Percentiles rank a stretch among this genome's conserved stretches.
These are phyloP conservation scores for Collybia sordida DNA, from an alignment of 768 basidiomycete genomes.

Conservation along the genomic window DNA sequence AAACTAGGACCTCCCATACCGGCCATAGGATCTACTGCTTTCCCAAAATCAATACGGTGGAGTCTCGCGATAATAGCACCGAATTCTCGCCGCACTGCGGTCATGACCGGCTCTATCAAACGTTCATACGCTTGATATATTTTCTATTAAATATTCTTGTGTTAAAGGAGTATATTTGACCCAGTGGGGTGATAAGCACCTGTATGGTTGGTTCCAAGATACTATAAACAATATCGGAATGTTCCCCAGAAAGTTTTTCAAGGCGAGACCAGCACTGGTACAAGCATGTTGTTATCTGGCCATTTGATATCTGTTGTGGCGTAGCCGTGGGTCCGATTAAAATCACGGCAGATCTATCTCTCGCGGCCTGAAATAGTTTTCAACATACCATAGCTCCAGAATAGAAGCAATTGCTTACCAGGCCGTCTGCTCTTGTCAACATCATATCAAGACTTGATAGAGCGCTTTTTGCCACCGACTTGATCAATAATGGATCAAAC, in stretches of 20 bases:
- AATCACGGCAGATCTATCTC: constrained; percentile 76
- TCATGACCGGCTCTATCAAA: constrained; percentile 60
- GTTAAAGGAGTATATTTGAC: constrained; percentile 2
- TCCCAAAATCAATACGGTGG: constrained; percentile 83
- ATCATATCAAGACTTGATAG: constrained; percentile 69
- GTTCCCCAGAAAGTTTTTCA: constrained; percentile 64
- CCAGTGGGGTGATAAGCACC: constrained; percentile 37
- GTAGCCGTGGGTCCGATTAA: constrained; percentile 78
- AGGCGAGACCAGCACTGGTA: constrained; percentile 77
- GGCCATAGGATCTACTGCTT: constrained; percentile 62
- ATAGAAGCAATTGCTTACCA: constrained; percentile 49
- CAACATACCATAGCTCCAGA: not conserved
- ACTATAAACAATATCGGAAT: constrained; percentile 55
- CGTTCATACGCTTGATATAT: constrained; percentile 50
- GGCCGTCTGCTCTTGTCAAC: constrained; percentile 56
- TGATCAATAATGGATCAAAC: constrained; percentile 88
- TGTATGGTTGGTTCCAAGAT: constrained; percentile 56
- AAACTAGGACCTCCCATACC: constrained; percentile 70
- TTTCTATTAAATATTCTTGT: constrained; percentile 35
- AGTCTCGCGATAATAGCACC: constrained; percentile 77
- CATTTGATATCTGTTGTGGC: constrained; percentile 76
- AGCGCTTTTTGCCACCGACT: constrained; percentile 74
- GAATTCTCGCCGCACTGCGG: constrained; percentile 78
- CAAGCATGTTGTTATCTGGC: constrained; percentile 73
- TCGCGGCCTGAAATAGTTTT: constrained; percentile 49